Percentiles rank a stretch among this genome's conserved stretches.
Conservation (phyloP, 2,329 filamentous ascomycete genomes). For the Teratosphaeria zuluensis region DNA sequence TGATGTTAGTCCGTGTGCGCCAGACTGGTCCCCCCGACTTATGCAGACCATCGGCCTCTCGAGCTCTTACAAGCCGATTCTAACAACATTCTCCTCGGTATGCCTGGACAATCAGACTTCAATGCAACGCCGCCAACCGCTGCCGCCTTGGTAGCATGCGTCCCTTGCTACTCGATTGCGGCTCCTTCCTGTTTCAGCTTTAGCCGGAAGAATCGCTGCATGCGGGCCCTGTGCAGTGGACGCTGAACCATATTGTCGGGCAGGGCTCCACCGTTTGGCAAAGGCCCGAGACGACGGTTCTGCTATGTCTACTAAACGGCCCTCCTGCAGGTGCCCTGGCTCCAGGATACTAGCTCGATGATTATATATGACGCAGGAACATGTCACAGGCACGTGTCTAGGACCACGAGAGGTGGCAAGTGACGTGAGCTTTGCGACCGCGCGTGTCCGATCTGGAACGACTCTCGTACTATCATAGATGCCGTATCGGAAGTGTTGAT, state of each 20-base stretch:
- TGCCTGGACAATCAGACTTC: background rate
- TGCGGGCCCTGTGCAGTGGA: background rate
- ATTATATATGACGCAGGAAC: background rate
- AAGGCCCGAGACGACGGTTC: background rate
- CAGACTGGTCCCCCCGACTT: background rate
- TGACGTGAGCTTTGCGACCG: no score
- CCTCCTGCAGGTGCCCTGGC: background rate
- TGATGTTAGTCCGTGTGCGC: background rate
- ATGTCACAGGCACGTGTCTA: background rate
- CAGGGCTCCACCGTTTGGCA: background rate
- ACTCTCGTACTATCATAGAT: no score
- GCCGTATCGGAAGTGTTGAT: no score
- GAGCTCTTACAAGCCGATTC: background rate
- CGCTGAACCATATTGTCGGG: background rate
- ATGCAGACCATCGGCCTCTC: background rate
- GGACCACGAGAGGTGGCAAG: no score
- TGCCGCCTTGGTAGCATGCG: background rate
- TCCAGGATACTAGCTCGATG: no score
- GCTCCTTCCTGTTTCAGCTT: background rate
- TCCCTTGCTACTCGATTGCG: background rate
- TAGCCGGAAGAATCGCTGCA: background rate
- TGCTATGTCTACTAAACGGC: background rate
- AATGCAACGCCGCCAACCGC: background rate
- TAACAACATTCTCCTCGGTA: background rate
- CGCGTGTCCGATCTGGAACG: no score